Evolutionary conservation across 2,329 filamentous ascomycete genomes (phyloP).

Genomic region (Septoria linicola): DNA sequence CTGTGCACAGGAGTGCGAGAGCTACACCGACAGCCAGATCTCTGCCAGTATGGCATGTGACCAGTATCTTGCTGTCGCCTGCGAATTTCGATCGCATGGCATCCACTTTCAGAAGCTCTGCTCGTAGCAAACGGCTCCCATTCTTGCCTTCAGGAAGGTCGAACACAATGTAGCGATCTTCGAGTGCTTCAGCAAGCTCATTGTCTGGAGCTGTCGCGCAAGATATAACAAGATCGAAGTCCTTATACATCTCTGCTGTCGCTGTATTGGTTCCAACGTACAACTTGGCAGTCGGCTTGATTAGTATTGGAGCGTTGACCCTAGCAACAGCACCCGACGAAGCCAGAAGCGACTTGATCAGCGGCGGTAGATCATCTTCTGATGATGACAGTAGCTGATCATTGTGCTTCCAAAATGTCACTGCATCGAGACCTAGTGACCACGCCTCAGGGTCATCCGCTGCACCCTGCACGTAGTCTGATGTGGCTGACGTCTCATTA

Average conservation of each 20-base stretch:
- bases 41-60: conserved; percentile 74
- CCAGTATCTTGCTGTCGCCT: conserved; percentile 41
- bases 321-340: conserved; percentile 16
- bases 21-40: conserved; percentile 78
- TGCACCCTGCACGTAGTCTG: conserved; percentile 87
- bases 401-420: conserved; percentile 74
- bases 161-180: conserved; percentile 55
- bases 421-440: conserved; percentile 75
- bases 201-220: conserved; percentile 47
- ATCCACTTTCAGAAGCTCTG: conserved; percentile 61
- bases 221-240: conserved; percentile 42
- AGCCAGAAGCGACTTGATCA: conserved; percentile 50
- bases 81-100: conserved; percentile 5
- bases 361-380: conserved; percentile 62
- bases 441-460: conserved; percentile 95
- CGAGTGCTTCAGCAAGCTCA: conserved; percentile 35
- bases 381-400: conserved; percentile 59
- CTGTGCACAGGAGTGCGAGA: conserved; percentile 72
- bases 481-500: conserved; percentile 63
- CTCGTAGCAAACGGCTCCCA: conserved; percentile 79
- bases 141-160: conserved; percentile 70
- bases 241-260: conserved; percentile 28
- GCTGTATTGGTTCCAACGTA: conserved; percentile 43
- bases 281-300: conserved; percentile 44
- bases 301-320: conserved; percentile 37